Evolutionary conservation across 2,329 filamentous ascomycete genomes (phyloP), one percentile per base, ranked within the genome.

Genomic region (Nemania sp.): DNA sequence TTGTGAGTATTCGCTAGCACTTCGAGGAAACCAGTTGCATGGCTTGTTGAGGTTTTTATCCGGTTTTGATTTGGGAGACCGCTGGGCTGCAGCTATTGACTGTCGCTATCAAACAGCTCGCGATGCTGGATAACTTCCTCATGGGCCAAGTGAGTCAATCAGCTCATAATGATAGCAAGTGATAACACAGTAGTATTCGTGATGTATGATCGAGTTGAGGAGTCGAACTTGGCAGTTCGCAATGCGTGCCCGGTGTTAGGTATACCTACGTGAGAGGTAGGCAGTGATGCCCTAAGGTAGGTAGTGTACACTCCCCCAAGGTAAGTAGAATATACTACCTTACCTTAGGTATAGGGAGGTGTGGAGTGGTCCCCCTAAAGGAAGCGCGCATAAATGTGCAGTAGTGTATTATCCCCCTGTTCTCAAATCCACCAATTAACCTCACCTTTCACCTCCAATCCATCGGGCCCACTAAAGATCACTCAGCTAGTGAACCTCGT

Each of bases 181-280:
- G 15, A 45, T 45, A 45, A 20, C 42, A 45, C 42, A 45, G 42
- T 45, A 25, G 18, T 45, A 45, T 45, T 5, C 42, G 3, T 7
- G 25, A 29, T 29, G 25, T 29, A 29, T 29, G 25, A 29, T 29
- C 25, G 25, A 29, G 7, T 29, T 29, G 7, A 29, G 25, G 25
- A 29, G 25, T 29, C 25, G 4, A 42, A 18, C 29, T 39, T 50
- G 17, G 29, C 20, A 53, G 20, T 56, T 37, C 37, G 15, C 1
- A 47, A 57, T 39, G 43, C 46, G 39, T 29, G 40, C n/a, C n/a
- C n/a, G 25, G 57, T 39, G 34, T 42, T 29, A 46, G 35, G 40
- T 42, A 18, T 48, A 39, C 50, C 48, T 20, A 20, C 60, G 60
- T 63, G 61, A 61, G 57, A 63, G 54, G 55, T 52, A 57, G 53